Percentiles rank a stretch among this genome's conserved stretches.
Conservation (phyloP, 129 eudicot genomes). For the Flaveria brownii region DNA sequence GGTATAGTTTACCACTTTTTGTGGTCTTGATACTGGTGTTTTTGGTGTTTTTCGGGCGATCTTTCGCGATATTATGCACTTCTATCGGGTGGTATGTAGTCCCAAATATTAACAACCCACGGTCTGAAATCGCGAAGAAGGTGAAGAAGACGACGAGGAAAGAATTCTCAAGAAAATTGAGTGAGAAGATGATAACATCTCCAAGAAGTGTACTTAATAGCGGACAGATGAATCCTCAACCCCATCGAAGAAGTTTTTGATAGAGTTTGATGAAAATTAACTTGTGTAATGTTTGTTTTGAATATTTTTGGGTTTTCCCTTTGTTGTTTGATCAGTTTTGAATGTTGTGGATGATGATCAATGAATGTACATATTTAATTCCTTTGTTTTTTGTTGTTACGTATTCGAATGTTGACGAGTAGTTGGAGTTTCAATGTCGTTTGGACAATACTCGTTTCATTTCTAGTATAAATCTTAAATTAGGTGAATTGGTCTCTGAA, state of each 20-base stretch:
- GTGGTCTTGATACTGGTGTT: constrained; percentile 49
- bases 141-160: constrained; percentile 39
- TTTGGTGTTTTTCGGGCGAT: constrained; percentile 47
- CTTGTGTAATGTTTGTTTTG: background rate
- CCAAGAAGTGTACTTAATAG: constrained; percentile 32
- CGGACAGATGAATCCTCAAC: constrained; percentile 24
- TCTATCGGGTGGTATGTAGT: constrained; percentile 58
- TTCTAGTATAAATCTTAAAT: background rate
- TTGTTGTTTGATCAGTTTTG: constrained; percentile 12
- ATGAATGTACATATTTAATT: constrained; percentile 26
- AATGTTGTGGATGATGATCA: constrained; percentile 26
- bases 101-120: constrained; percentile 34
- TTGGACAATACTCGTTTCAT: constrained; percentile 3
- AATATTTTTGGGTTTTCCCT: constrained; percentile 12
- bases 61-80: constrained; percentile 52
- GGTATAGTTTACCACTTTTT: constrained; percentile 43
- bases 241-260: constrained; percentile 37
- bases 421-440: constrained; percentile 28
- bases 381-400: constrained; percentile 8
- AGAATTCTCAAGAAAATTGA: constrained; percentile 32
- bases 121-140: constrained; percentile 9
- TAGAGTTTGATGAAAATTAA: constrained; percentile 4
- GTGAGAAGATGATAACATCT: constrained; percentile 33
- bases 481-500: no score
- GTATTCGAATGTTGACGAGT: constrained; percentile 27